Conservation (phyloP, 2,329 filamentous ascomycete genomes). For the Colletotrichum liaoningense region DNA sequence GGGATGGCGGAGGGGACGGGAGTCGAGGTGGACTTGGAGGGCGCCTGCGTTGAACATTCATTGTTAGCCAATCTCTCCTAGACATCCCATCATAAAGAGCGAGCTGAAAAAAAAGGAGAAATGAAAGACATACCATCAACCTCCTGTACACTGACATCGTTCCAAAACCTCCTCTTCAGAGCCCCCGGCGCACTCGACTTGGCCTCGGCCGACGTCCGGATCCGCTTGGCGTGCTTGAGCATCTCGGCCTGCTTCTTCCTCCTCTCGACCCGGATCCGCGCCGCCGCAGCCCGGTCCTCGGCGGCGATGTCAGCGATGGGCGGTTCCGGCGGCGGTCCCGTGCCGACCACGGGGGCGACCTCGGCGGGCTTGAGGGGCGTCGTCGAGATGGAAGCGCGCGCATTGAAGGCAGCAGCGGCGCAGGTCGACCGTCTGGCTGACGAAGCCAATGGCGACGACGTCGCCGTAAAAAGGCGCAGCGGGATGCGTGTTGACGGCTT, state of each 20-base stretch:
- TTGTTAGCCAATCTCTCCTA: neutral
- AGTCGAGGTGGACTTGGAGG: conserved; percentile 79
- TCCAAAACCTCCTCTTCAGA: conserved; percentile 86
- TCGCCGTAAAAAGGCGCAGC: conserved; percentile 39
- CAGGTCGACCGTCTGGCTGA: conserved; percentile 35
- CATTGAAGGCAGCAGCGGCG: conserved; percentile 39
- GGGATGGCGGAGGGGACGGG: conserved; percentile 81
- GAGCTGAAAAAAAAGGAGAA: no score
- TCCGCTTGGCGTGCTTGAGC: conserved; percentile 62
- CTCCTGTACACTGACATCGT: conserved; percentile 78
- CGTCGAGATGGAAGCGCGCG: conserved; percentile 42
- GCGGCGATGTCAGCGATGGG: conserved; percentile 57
- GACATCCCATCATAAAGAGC: no score
- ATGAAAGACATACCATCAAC: conserved; percentile 64
- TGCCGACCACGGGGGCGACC: conserved; percentile 64
- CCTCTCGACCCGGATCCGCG: conserved; percentile 57
- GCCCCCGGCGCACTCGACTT: conserved; percentile 54
- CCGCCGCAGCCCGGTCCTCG: conserved; percentile 43
- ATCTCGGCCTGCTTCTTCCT: conserved; percentile 66
- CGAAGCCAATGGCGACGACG: conserved; percentile 42
- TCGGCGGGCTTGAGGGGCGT: conserved; percentile 50
- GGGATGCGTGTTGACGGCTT: conserved; percentile 52
- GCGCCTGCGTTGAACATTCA: conserved; percentile 45
- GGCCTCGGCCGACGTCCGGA: conserved; percentile 48
- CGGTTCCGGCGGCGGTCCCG: conserved; percentile 69